These are phyloP conservation scores for Ustilago lituana DNA, from an alignment of 1,284 basidiomycete species.

Conservation along the genomic window DNA sequence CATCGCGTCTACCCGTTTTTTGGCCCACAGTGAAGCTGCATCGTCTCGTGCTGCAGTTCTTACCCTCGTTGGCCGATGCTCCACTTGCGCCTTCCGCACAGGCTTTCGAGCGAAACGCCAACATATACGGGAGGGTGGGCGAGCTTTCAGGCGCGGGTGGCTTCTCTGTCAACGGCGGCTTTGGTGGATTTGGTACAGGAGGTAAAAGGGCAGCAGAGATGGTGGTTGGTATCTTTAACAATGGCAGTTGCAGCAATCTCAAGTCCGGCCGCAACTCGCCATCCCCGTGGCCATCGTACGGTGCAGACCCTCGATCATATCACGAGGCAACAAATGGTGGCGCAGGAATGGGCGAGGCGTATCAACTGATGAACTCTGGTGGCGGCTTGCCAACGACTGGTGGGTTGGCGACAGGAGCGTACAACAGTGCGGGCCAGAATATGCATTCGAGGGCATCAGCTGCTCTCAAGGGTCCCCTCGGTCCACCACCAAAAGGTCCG, in stretches of 20 bases:
- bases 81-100: constrained; percentile 17
- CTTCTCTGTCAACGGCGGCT: constrained; percentile 34
- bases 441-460: constrained; percentile 29
- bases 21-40: constrained; percentile 60
- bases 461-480: constrained; percentile 10
- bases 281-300: constrained; percentile 22
- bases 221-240: constrained; percentile 51
- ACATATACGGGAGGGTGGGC: constrained; percentile 20
- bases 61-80: constrained; percentile 26
- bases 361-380: constrained; percentile 6
- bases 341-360: constrained; percentile 1
- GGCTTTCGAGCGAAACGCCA: constrained; percentile 41
- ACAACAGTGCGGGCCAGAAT: constrained; percentile 23
- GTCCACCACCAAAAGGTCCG: constrained; percentile 34
- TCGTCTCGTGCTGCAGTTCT: constrained; percentile 18
- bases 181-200: constrained; percentile 33
- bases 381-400: constrained; percentile 6
- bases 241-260: constrained; percentile 17
- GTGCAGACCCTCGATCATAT: constrained; percentile 12
- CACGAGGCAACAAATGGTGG: constrained; percentile 11
- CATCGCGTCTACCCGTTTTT: constrained; percentile 62
- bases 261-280: constrained; percentile 32
- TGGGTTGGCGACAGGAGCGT: constrained; percentile 24
- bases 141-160: constrained; percentile 15
- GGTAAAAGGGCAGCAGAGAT: constrained; percentile 47